Evolutionary conservation across 306 rosid genomes (phyloP).

Genomic region (Quercus engelmannii): DNA sequence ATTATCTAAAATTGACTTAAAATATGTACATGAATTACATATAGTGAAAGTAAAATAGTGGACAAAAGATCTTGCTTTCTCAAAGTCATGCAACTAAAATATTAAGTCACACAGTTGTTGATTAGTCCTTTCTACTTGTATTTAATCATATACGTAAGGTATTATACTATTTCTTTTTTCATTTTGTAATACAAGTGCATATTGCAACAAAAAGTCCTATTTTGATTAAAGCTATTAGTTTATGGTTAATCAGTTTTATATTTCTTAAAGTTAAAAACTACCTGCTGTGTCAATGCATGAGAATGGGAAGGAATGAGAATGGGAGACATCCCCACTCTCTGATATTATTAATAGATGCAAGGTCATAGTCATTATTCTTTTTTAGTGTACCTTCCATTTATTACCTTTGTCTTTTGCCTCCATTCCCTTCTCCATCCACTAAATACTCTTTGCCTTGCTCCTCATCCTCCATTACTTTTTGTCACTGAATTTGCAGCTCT

Average conservation of each 20-base stretch:
- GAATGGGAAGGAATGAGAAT: constrained; percentile 42
- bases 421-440: constrained; percentile 92
- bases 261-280: neutral
- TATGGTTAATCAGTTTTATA: neutral
- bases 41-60: neutral
- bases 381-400: constrained; percentile 83
- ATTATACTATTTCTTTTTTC: neutral
- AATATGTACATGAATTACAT: neutral
- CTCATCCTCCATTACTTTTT: constrained; percentile 43
- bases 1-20: neutral
- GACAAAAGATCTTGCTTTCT: no score
- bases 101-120: neutral
- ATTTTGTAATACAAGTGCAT: neutral
- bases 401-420: constrained; percentile 91
- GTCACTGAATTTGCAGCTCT: constrained; percentile 45
- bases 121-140: neutral
- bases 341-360: constrained; percentile 79
- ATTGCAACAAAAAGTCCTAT: neutral
- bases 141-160: neutral
- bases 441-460: constrained; percentile 43
- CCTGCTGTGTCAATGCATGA: constrained; percentile 28
- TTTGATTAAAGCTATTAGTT: neutral
- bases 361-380: constrained; percentile 86
- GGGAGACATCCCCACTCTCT: constrained; percentile 58
- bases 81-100: neutral